Base-by-base conservation (phyloP, 805 yeast species). In the Kuraishia piskuri region DNA sequence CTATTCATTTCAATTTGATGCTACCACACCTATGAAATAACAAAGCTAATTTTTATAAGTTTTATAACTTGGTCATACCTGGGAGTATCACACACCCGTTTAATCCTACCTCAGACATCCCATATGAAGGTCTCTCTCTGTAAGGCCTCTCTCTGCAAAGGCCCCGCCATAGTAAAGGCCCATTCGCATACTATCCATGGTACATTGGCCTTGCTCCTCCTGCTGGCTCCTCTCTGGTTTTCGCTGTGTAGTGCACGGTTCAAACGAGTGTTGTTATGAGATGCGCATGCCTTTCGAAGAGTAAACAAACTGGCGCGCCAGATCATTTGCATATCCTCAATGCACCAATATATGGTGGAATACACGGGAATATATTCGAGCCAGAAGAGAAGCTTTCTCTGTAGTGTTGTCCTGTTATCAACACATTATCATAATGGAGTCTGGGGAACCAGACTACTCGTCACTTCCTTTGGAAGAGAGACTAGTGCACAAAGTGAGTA, bases 391-490 rank as follows among this genome's bases (percentile, higher is more conserved):
- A n/a, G n/a, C n/a, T n/a, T n/a, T n/a, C n/a, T n/a, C n/a, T n/a
- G n/a, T n/a, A n/a, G n/a, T 31, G 8, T 31, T 25, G 31, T 31
- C n/a, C 4, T 31, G 40, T 31, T 6, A 31, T 31, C 17, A n/a
- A 31, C 40, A 31, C n/a, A n/a, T n/a, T n/a, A n/a, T n/a, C 37
- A 51, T 9, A 25, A 57, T 58, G 63, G 56, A 52, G 10, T 55
- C 55, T 9, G 81, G 74, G 46, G 87, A 83, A 52, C 80, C 75
- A 44, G 94, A 88, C 60, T 85, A 74, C 59, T 73, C 83, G 22
- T 61, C 74, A 5, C 70, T 90, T 48, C 83, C 96, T 1, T 64
- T 90, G 23, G 80, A 78, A 19, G 90, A 87, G 52, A 74, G 90
- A 52, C 68, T 87, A 51, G 71, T 67, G 7, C 90, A 87, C 65